phyloP scores from a whole-genome alignment of 257 asterid genomes.

The Gynochthodes officinalis region DNA sequence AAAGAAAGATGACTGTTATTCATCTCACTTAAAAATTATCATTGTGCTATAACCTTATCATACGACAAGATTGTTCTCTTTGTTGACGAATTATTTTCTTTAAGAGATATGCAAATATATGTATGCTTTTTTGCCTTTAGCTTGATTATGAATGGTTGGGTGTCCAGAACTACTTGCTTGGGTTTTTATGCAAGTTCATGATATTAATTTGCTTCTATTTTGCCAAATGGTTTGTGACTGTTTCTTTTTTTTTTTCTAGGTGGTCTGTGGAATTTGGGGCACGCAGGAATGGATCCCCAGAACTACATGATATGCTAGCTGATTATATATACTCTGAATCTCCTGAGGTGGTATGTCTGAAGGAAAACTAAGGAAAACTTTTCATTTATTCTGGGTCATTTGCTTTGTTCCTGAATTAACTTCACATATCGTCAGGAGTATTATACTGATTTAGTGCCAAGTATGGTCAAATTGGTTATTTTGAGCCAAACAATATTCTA shows the following conservation, averaged over 20 bases:
- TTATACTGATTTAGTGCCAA: not conserved
- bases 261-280: conserved; percentile 93
- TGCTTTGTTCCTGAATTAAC: not conserved
- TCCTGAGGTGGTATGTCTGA: conserved; percentile 73
- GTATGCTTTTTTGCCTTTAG: not conserved
- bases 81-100: not conserved
- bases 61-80: conserved; percentile 1
- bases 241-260: conserved; percentile 43
- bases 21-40: not conserved
- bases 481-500: not conserved
- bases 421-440: not conserved
- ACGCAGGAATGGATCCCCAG: conserved; percentile 74
- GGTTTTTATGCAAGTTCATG: not conserved
- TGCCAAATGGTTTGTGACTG: conserved; percentile 3
- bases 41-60: not conserved
- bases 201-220: not conserved
- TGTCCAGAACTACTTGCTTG: no score
- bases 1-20: not conserved
- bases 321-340: conserved; percentile 83
- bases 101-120: not conserved
- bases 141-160: conserved; percentile 1
- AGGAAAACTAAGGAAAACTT: conserved; percentile 14
- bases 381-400: conserved; percentile 1
- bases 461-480: not conserved
- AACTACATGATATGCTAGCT: conserved; percentile 91